Evolutionary conservation across 176 grass and related monocot species (phyloP).

Genomic region (Metroxylon sagu): DNA sequence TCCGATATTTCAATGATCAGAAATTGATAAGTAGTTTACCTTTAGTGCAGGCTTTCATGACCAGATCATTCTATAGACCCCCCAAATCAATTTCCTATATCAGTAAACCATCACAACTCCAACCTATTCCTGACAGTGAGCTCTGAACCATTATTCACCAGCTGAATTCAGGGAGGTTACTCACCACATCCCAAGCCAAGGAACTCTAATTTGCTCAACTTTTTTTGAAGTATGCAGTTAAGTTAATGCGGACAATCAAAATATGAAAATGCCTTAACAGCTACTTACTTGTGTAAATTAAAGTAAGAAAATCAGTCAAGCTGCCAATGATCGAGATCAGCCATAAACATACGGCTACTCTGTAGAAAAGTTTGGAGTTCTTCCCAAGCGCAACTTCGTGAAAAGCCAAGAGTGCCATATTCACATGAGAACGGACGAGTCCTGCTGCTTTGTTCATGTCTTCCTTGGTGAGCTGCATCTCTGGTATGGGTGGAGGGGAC

Average conservation of each 20-base stretch:
- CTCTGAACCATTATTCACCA: neutral
- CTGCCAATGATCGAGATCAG: constrained; percentile 36
- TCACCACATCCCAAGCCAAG: too few relatives aligned
- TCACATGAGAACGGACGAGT: constrained; percentile 11
- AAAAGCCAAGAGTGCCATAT: constrained; percentile 36
- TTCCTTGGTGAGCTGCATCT: constrained; percentile 40
- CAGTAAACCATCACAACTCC: too few relatives aligned
- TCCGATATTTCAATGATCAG: too few relatives aligned
- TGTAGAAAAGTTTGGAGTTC: constrained; percentile 49
- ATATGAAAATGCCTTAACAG: constrained; percentile 7
- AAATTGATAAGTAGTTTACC: too few relatives aligned
- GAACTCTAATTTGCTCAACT: too few relatives aligned
- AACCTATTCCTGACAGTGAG: neutral
- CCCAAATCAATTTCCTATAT: too few relatives aligned
- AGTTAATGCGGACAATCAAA: neutral
- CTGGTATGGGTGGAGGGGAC: constrained; percentile 31
- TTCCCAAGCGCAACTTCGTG: constrained; percentile 39
- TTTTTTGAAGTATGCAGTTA: too few relatives aligned
- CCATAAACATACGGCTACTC: constrained; percentile 28
- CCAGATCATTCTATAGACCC: too few relatives aligned
- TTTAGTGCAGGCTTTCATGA: too few relatives aligned
- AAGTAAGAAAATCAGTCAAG: constrained; percentile 33
- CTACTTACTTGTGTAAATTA: constrained; percentile 41
- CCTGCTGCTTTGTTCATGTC: constrained; percentile 18
- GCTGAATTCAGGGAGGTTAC: neutral